Evolutionary conservation across 805 yeast genomes (phyloP).

Genomic region (Hermanozyma aechmeae): DNA sequence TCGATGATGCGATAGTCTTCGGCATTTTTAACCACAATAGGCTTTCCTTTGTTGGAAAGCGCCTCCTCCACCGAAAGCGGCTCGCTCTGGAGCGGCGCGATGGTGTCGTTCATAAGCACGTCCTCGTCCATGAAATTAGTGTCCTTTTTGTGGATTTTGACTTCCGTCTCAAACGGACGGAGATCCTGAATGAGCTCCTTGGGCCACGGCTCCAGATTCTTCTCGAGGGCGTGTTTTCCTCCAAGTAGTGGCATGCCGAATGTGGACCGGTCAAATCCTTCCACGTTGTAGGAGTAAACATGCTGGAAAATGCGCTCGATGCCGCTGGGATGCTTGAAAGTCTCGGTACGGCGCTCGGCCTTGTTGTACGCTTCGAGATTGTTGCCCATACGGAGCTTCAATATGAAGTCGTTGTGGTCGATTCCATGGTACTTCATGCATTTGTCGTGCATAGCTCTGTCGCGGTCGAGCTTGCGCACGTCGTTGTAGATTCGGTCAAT

Average conservation of each 20-base stretch:
- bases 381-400: constrained; percentile 20
- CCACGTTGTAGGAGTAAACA: constrained; percentile 27
- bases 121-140: constrained; percentile 21
- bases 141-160: constrained; percentile 26
- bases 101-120: constrained; percentile 7
- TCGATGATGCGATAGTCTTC: constrained; percentile 16
- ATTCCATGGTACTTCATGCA: constrained; percentile 23
- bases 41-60: constrained; percentile 9
- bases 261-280: constrained; percentile 31
- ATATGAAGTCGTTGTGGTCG: constrained; percentile 23
- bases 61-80: constrained; percentile 7
- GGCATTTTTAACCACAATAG: constrained; percentile 19
- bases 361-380: constrained; percentile 29
- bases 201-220: constrained; percentile 14
- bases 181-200: constrained; percentile 31
- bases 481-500: constrained; percentile 23
- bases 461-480: constrained; percentile 25
- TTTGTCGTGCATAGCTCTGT: constrained; percentile 27
- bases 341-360: constrained; percentile 25
- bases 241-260: constrained; percentile 28
- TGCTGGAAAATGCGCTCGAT: constrained; percentile 21
- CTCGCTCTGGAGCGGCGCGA: constrained; percentile 9
- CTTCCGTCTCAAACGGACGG: constrained; percentile 17
- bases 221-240: constrained; percentile 15
- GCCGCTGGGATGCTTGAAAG: constrained; percentile 16